Evolutionary conservation across 116 monocot genomes (phyloP).

Genomic region (Phalaenopsis hybrid): DNA sequence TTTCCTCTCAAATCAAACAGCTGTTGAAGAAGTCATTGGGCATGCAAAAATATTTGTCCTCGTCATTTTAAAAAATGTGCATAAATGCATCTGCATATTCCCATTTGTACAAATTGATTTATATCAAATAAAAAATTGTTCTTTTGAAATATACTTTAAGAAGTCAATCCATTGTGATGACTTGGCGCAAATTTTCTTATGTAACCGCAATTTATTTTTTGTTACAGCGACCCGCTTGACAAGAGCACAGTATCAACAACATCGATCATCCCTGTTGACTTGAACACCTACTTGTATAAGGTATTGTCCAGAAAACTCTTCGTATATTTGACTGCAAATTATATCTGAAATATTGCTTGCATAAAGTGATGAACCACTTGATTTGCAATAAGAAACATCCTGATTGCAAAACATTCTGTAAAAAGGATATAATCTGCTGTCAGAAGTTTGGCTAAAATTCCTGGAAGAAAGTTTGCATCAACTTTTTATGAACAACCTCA

Average conservation of each 20-base stretch:
- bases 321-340: background rate
- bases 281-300: conserved; percentile 78
- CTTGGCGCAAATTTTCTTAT: background rate
- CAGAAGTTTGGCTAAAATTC: background rate
- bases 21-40: background rate
- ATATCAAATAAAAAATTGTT: background rate
- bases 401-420: background rate
- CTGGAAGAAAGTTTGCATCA: background rate
- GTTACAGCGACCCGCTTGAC: conserved; percentile 58
- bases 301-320: conserved; percentile 17
- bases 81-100: background rate
- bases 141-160: background rate
- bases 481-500: background rate
- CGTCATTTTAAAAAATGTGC: background rate
- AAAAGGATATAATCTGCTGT: background rate
- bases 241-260: conserved; percentile 66
- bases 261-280: conserved; percentile 70
- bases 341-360: background rate
- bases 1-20: background rate
- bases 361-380: background rate
- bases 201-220: conserved; percentile 1
- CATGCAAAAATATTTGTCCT: background rate
- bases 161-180: background rate
- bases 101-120: background rate
- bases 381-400: background rate